Conservation (phyloP, 2,329 filamentous ascomycete genomes). For the Ascochyta fabae region DNA sequence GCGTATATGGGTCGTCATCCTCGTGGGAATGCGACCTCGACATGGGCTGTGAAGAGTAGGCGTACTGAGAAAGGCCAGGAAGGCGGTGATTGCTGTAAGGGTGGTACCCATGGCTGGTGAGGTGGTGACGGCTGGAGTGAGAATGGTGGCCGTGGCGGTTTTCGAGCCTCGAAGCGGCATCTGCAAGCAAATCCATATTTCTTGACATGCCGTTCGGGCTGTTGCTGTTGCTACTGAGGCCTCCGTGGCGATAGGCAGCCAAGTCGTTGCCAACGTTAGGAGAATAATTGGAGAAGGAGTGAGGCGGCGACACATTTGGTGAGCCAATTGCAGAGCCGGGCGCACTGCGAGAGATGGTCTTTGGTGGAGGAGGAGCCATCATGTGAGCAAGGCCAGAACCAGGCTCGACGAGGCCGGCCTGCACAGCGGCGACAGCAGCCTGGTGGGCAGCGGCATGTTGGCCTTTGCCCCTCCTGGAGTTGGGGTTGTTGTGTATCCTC, state of each 20-base stretch:
- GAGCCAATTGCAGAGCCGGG: constrained; percentile 85
- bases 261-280: constrained; percentile 65
- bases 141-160: constrained; percentile 60
- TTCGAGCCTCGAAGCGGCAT: constrained; percentile 71
- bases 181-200: constrained; percentile 73
- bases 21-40: constrained; percentile 85
- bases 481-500: constrained; percentile 98
- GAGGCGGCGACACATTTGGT: constrained; percentile 94
- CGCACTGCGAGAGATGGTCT: constrained; percentile 85
- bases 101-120: constrained; percentile 52
- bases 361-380: constrained; percentile 77
- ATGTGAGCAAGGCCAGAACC: constrained; percentile 61
- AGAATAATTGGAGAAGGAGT: constrained; percentile 74
- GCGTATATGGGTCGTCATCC: constrained; percentile 79
- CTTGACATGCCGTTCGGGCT: constrained; percentile 58
- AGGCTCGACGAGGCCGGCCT: constrained; percentile 59
- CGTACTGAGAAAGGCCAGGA: constrained; percentile 55
- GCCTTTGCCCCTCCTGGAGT: constrained; percentile 93
- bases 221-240: constrained; percentile 44
- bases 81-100: constrained; percentile 64
- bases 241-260: constrained; percentile 58
- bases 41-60: constrained; percentile 84
- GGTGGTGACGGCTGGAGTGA: constrained; percentile 48
- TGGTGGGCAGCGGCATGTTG: constrained; percentile 66
- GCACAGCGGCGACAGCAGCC: constrained; percentile 60